phyloP scores from a whole-genome alignment of 2,329 filamentous ascomycete genomes.

The Pseudovirgaria hyperparasitica region DNA sequence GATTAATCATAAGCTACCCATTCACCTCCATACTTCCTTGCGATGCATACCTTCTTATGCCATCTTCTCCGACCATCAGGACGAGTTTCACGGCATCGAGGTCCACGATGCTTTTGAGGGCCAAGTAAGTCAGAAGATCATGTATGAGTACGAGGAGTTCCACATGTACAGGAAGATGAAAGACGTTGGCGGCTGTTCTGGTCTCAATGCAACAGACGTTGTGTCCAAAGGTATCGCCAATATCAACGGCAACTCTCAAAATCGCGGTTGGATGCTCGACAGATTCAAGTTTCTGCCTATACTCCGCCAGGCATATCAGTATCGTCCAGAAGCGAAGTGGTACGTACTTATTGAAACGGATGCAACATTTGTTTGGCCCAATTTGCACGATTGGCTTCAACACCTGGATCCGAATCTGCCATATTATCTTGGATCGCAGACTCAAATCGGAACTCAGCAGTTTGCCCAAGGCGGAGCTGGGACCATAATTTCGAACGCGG shows the following conservation, averaged over 20 bases:
- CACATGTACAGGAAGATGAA: constrained; percentile 34
- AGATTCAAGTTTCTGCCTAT: constrained; percentile 49
- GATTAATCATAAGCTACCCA: constrained; percentile 42
- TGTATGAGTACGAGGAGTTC: constrained; percentile 35
- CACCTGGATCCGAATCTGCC: constrained; percentile 25
- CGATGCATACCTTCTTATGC: constrained; percentile 42
- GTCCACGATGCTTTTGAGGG: constrained; percentile 36
- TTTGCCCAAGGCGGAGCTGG: constrained; percentile 35
- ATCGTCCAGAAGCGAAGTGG: constrained; percentile 24
- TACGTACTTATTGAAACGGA: constrained; percentile 26
- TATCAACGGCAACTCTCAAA: constrained; percentile 23
- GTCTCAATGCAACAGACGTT: constrained; percentile 21
- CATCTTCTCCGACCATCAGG: constrained; percentile 47
- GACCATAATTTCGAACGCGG: constrained; percentile 29
- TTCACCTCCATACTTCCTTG: constrained; percentile 44
- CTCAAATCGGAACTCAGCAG: constrained; percentile 29
- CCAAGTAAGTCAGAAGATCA: constrained; percentile 25
- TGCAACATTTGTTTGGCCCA: constrained; percentile 24
- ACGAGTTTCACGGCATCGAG: constrained; percentile 37
- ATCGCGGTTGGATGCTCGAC: constrained; percentile 39
- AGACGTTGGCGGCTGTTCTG: constrained; percentile 17
- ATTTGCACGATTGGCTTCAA: constrained; percentile 26
- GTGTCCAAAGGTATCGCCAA: too few relatives aligned
- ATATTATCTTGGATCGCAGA: constrained; percentile 31
- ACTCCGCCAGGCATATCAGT: constrained; percentile 33